Base-by-base conservation (phyloP, 306 rosid species). In the Quercus ilex region DNA sequence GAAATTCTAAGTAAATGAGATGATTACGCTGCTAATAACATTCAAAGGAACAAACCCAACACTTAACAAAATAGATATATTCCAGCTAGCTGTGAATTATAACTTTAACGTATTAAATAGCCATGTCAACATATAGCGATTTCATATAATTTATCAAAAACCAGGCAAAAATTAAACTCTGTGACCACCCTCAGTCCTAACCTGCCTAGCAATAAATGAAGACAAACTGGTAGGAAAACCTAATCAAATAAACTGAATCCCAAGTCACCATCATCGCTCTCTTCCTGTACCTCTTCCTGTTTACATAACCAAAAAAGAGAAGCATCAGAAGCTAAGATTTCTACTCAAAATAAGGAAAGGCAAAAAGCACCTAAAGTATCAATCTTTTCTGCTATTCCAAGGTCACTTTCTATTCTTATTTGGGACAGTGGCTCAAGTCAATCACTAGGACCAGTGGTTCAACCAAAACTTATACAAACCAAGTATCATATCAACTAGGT, bases 231-330 rank as follows among this genome's bases (percentile, higher is more conserved):
- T 19, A 56, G 41, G 80, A 77, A 81, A 33, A 67, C 18, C 80
- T 90, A 85, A 78, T 88, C 96, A 41, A 91, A 91, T 70, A 91
- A 59, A 67, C 92, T 67, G 52, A 91, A 85, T 1, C 92, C 97
- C 86, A 86, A 73, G 62, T 90, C 94, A 1, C 82, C 93, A 1
- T 85, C 94, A 0, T 91, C 94, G 28, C 91, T 88, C 78, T 89
- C 92, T 85, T 91, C 97, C 86, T 91, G 83, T 0, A 86, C 74
- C 23, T 92, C 94, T 25, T 88, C 92, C 97, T 92, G 89, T 73
- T 83, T 38, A 69, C 2, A 64, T 18, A 85, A 77, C 67, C 70
- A 19, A 56, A 12, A 3, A 57, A 19, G 30, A 6, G 0, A 1
- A 41, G 25, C 14, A 65, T 28, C 15, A 33, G 31, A 65, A 5